Evolutionary conservation across 805 yeast species (phyloP).

Genomic region (Candida methanosorbosa): DNA sequence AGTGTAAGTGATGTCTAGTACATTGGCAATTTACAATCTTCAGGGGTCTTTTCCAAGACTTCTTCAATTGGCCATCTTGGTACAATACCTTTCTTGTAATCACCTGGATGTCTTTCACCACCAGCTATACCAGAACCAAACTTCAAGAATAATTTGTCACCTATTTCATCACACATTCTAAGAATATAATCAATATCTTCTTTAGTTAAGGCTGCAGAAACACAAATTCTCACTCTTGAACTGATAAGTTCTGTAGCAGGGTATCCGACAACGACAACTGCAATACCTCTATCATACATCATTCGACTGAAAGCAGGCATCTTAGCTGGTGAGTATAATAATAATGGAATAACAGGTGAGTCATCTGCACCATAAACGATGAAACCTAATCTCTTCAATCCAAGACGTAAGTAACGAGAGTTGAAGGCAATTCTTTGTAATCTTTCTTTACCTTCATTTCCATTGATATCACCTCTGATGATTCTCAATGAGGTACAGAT

Average conservation of each 20-base stretch:
- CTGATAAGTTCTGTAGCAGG: constrained; percentile 94
- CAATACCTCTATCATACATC: constrained; percentile 72
- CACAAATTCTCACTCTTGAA: constrained; percentile 88
- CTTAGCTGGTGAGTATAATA: constrained; percentile 84
- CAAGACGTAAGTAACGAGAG: constrained; percentile 86
- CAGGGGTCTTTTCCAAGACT: constrained; percentile 63
- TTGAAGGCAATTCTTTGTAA: constrained; percentile 91
- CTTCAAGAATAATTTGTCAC: constrained; percentile 68
- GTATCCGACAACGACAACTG: constrained; percentile 94
- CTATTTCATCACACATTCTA: constrained; percentile 64
- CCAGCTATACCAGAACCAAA: constrained; percentile 73
- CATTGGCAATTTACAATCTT: constrained; percentile 35
- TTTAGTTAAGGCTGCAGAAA: constrained; percentile 85
- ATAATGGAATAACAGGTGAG: constrained; percentile 88
- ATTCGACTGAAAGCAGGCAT: constrained; percentile 88
- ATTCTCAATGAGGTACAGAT: constrained; percentile 72
- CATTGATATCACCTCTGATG: constrained; percentile 73
- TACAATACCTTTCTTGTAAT: constrained; percentile 38
- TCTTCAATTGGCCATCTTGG: constrained; percentile 79
- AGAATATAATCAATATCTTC: constrained; percentile 83
- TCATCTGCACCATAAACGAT: constrained; percentile 93
- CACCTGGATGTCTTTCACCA: constrained; percentile 45
- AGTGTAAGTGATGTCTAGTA: constrained; percentile 8
- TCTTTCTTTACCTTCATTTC: constrained; percentile 91
- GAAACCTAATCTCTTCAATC: constrained; percentile 86